Percentiles rank a stretch among this genome's conserved stretches.
Conservation (phyloP, 2,329 filamentous ascomycete genomes). For the Fusarium secorum region DNA sequence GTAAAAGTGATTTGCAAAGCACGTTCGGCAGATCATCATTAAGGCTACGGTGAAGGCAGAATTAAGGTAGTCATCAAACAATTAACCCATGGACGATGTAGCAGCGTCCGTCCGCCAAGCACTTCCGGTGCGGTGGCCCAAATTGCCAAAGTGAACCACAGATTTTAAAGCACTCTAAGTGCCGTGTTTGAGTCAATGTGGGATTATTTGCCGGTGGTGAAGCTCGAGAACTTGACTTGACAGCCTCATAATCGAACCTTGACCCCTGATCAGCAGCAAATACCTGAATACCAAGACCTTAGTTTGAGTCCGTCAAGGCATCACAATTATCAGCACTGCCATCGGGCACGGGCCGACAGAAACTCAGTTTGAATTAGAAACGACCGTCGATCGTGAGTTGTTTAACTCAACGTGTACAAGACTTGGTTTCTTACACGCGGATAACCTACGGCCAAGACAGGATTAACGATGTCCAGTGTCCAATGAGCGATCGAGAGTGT, state of each 20-base stretch:
- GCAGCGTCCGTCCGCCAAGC: slow-evolving; percentile 23
- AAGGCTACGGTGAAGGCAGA: slow-evolving; percentile 28
- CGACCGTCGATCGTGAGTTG: slow-evolving; percentile 28
- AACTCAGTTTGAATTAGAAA: slow-evolving; percentile 23
- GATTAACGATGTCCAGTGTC: slow-evolving; percentile 7
- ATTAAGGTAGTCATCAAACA: slow-evolving; percentile 7
- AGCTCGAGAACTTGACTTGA: slow-evolving; percentile 7
- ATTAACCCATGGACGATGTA: slow-evolving; percentile 21
- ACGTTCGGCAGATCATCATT: slow-evolving; percentile 31
- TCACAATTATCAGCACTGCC: neutral
- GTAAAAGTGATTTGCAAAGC: slow-evolving; percentile 17
- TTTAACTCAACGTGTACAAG: slow-evolving; percentile 25
- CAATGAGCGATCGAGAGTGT: slow-evolving; percentile 31
- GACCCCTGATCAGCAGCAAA: neutral
- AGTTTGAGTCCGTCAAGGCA: slow-evolving; percentile 1
- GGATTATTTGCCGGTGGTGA: neutral
- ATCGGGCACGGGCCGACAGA: slow-evolving; percentile 7
- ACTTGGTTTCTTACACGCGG: slow-evolving; percentile 26
- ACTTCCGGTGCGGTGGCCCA: slow-evolving; percentile 11
- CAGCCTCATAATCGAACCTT: slow-evolving; percentile 19
- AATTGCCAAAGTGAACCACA: slow-evolving; percentile 21
- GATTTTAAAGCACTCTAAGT: neutral
- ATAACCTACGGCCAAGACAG: slow-evolving; percentile 16
- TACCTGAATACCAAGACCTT: neutral
- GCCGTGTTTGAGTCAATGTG: neutral